Percentiles rank a stretch among this genome's conserved stretches.
Conservation (phyloP, 192 early-diverging fungal species). For the Coemansia aciculifera region DNA sequence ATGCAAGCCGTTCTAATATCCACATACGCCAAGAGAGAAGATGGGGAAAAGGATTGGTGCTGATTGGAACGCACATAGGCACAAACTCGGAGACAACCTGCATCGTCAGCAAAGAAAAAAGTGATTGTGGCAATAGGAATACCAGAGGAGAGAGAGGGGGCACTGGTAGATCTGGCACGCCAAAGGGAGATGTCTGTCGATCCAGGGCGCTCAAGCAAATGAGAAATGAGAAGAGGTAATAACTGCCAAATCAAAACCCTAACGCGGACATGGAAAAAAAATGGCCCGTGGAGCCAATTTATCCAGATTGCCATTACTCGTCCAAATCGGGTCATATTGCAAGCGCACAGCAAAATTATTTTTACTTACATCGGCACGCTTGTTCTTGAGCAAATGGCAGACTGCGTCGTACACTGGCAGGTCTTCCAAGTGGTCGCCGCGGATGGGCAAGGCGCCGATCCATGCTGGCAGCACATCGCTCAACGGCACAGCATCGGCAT, state of each 20-base stretch:
- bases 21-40: background rate
- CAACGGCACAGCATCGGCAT: slow-evolving; percentile 68
- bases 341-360: background rate
- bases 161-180: background rate
- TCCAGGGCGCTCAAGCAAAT: background rate
- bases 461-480: slow-evolving; percentile 71
- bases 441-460: slow-evolving; percentile 67
- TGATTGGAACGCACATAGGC: background rate
- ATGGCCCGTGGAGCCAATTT: background rate
- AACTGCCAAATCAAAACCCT: background rate
- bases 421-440: slow-evolving; percentile 77
- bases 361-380: slow-evolving; percentile 44
- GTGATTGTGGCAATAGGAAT: slow-evolving; percentile 7
- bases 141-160: background rate
- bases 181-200: background rate
- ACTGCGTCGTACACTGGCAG: slow-evolving; percentile 72
- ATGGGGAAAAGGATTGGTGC: background rate
- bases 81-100: background rate
- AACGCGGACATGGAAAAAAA: slow-evolving; percentile 1
- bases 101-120: slow-evolving; percentile 1
- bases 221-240: background rate
- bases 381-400: slow-evolving; percentile 61
- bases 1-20: slow-evolving; percentile 3
- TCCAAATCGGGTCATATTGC: slow-evolving; percentile 3
- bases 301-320: background rate